Base-by-base conservation (phyloP, 495 filamentous ascomycete genomes). In the Hyaloscypha hepaticicola region DNA sequence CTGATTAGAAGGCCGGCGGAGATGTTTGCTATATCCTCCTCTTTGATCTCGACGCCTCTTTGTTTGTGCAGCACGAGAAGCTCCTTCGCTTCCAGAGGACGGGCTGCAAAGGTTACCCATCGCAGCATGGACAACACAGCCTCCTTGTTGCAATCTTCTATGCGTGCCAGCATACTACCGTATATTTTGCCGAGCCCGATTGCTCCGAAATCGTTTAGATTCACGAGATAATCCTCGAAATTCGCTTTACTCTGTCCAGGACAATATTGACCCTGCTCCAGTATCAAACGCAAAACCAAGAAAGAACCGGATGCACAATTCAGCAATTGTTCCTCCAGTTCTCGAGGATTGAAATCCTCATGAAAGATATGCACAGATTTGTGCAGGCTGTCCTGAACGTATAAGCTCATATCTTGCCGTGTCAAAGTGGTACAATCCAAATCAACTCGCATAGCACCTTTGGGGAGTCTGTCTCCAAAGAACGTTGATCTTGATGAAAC, bases 71-170 rank as follows among this genome's bases (percentile, higher is more conserved):
- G 24, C n/a, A 3, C 56, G 19, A 58, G 27, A 11, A 58, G 27
- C 24, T 58, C 31, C 7, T n/a, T 5, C 19, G 19, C 3, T 5
- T 58, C 21, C 14, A 58, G 29, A 5, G 56, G 56, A 19, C 31
- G 56, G 16, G 56, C 56, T 3, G 56, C 56, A 16, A n/a, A 58
- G 2, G 56, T 38, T 21, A 58, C 27, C 56, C 56, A 58, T 34
- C 56, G 29, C 8, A 58, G 12, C 19, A 38, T 58, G 2, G 56
- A 58, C 24, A 58, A 5, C 22, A 22, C 56, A 45, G 29, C 29
- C 7, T 58, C 31, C 16, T 38, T 31, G 22, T 58, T n/a, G 8
- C 12, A 25, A 12, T 45, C 14, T 25, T 58, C 33, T 3, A 58
- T 41, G 5, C 29, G 29, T 0, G 26, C 56, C 5, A 58, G 31